phyloP scores from a whole-genome alignment of 495 filamentous ascomycete genomes.

The Collariella sp. region DNA sequence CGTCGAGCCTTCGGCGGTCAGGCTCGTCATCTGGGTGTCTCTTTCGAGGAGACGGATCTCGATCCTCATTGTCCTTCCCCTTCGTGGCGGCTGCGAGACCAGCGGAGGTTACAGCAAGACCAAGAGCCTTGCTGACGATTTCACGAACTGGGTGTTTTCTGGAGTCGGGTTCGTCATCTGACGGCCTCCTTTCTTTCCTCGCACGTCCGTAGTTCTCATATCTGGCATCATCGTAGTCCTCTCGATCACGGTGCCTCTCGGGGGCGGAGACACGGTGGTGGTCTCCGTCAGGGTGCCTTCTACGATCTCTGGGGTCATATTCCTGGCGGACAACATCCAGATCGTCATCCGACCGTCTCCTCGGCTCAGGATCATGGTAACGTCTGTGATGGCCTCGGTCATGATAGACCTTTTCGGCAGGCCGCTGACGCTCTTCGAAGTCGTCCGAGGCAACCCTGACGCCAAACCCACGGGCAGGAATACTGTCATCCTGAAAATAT shows the following conservation, averaged over 20 bases:
- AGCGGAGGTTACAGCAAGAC: slow-evolving; percentile 31
- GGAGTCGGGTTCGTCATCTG: slow-evolving; percentile 25
- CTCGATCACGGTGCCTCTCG: slow-evolving; percentile 20
- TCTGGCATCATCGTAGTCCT: slow-evolving; percentile 16
- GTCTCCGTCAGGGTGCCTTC: slow-evolving; percentile 9
- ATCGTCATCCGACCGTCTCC: slow-evolving; percentile 33
- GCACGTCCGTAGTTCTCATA: slow-evolving; percentile 18
- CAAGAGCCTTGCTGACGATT: slow-evolving; percentile 30
- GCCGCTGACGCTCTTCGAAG: slow-evolving; percentile 22
- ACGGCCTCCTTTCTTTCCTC: slow-evolving; percentile 14
- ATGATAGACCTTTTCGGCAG: slow-evolving; percentile 20
- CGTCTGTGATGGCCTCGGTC: slow-evolving; percentile 25
- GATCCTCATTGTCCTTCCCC: slow-evolving; percentile 27
- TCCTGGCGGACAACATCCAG: slow-evolving; percentile 18
- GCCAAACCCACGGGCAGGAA: slow-evolving; percentile 37
- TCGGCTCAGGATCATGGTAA: slow-evolving; percentile 23
- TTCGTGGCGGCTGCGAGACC: slow-evolving; percentile 27
- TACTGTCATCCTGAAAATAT: slow-evolving; percentile 32
- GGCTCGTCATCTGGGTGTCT: slow-evolving; percentile 3
- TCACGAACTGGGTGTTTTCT: slow-evolving; percentile 25
- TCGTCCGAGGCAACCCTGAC: slow-evolving; percentile 33
- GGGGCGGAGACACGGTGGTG: slow-evolving; percentile 16
- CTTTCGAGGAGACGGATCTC: too few species aligned
- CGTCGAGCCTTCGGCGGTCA: slow-evolving; percentile 8
- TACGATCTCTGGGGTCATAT: slow-evolving; percentile 19